Base-by-base conservation (phyloP, 768 basidiomycete genomes). In the Lentinula aciculospora region DNA sequence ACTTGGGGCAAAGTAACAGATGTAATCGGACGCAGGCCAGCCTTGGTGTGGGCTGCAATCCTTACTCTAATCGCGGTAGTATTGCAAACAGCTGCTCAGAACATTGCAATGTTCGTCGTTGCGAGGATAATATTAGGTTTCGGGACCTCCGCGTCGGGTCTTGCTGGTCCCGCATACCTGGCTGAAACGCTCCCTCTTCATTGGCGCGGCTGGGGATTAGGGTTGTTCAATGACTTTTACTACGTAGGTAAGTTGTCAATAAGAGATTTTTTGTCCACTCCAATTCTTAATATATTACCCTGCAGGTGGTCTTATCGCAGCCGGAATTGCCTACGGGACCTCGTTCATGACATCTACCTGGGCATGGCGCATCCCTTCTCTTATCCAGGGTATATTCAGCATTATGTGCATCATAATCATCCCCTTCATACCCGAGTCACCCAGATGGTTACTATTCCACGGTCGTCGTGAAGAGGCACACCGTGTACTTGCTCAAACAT, bases 391-490 rank as follows among this genome's bases (percentile, higher is more conserved):
- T n/a, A 49, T 67, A 6, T 67, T 67, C 56, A 68, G 67, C 59
- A 59, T 72, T 42, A 50, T 69, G 34, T 68, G 67, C 58, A 67
- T 71, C 32, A n/a, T 68, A 2, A 65, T 69, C 25, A 64, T 71
- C 6, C 67, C 66, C 10, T 71, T 70, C 60, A 64, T 70, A 13
- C 76, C 76, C 0, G 76, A 76, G 55, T 74, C 73, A 17, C 76
- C 76, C 0, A 63, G 76, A 1, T 77, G 76, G 76, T 61, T 73
- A 28, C 64, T 69, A 34, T 68, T 65, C 49, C 68, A 68, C 51
- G 70, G 66, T 7, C 60, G 68, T 9, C 57, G 54, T 3, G 69
- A 70, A 9, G 70, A 72, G 31, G 71, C 69, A 1, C 62, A 64
- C 25, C 47, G 46, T 13, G 64, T 71, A 27, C 63, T 73, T 3